A percentile compares a stretch with the other conserved stretches of the same genome.
Conservation (phyloP, 106 monocot species). For the Dendrobium nobile region DNA sequence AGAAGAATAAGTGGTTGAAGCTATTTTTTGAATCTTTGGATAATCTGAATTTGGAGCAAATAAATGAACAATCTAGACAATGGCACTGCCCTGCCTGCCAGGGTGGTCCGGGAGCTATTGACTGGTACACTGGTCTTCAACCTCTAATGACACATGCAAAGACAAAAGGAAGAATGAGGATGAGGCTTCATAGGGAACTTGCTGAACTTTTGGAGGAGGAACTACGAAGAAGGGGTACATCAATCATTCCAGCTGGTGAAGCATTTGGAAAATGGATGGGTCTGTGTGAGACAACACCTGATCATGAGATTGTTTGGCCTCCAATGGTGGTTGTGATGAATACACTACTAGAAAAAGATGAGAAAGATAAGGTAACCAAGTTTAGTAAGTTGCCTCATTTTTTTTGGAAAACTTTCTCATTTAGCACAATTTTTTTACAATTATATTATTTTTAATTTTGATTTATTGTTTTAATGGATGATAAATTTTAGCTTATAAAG, state of each 20-base stretch:
- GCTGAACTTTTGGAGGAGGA: constrained; percentile 75
- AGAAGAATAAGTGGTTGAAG: constrained; percentile 68
- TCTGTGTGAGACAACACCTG: constrained; percentile 31
- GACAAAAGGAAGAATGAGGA: constrained; percentile 60
- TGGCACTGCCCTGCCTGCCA: constrained; percentile 92
- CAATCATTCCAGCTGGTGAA: constrained; percentile 42
- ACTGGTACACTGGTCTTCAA: constrained; percentile 82
- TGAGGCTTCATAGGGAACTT: constrained; percentile 73
- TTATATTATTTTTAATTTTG: constrained; percentile 1
- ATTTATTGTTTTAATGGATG: background rate
- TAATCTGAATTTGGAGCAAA: constrained; percentile 41
- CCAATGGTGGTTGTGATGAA: constrained; percentile 89
- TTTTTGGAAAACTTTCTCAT: background rate
- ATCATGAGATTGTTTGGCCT: constrained; percentile 81
- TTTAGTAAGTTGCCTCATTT: background rate
- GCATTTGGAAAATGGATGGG: constrained; percentile 69
- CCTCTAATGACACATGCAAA: constrained; percentile 78
- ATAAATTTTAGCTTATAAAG: background rate
- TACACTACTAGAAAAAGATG: constrained; percentile 59
- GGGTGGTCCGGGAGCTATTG: constrained; percentile 82
- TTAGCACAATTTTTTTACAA: background rate
- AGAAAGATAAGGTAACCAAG: constrained; percentile 53
- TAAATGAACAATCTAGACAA: constrained; percentile 59
- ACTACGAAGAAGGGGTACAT: constrained; percentile 56
- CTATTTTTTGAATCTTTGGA: constrained; percentile 61